phyloP scores from a whole-genome alignment of 2,329 filamentous ascomycete species.

The Talaromyces sp. region DNA sequence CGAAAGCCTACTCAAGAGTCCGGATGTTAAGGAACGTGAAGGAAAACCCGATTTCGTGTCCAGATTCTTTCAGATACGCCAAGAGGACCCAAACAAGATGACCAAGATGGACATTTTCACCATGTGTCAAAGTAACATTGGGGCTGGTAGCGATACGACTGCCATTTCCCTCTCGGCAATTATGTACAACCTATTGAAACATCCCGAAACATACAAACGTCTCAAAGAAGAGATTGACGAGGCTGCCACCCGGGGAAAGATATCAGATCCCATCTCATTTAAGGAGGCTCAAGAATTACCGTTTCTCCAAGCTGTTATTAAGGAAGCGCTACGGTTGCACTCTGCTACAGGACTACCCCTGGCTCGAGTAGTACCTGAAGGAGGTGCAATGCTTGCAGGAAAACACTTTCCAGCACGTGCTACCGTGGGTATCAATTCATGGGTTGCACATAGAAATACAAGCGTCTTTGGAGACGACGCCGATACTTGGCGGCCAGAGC shows the following conservation, averaged over 20 bases:
- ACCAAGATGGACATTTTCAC: conserved; percentile 5
- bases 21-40: neutral
- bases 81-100: neutral
- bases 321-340: conserved; percentile 25
- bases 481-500: conserved; percentile 26
- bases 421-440: conserved; percentile 30
- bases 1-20: neutral
- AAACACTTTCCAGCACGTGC: conserved; percentile 25
- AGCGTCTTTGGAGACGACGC: conserved; percentile 25
- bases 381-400: conserved; percentile 15
- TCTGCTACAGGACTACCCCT: conserved; percentile 27
- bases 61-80: neutral
- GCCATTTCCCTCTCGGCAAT: conserved; percentile 30
- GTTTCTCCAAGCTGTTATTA: conserved; percentile 25
- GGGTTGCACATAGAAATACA: conserved; percentile 27
- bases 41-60: neutral
- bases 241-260: neutral
- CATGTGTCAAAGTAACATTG: conserved; percentile 8
- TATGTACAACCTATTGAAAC: conserved; percentile 27
- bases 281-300: conserved; percentile 26
- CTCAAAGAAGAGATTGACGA: conserved; percentile 7
- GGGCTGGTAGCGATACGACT: conserved; percentile 33
- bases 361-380: conserved; percentile 32
- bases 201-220: neutral
- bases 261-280: neutral